Conservation (phyloP, 2,329 filamentous ascomycete genomes). For the Lasiodiplodia sp. region DNA sequence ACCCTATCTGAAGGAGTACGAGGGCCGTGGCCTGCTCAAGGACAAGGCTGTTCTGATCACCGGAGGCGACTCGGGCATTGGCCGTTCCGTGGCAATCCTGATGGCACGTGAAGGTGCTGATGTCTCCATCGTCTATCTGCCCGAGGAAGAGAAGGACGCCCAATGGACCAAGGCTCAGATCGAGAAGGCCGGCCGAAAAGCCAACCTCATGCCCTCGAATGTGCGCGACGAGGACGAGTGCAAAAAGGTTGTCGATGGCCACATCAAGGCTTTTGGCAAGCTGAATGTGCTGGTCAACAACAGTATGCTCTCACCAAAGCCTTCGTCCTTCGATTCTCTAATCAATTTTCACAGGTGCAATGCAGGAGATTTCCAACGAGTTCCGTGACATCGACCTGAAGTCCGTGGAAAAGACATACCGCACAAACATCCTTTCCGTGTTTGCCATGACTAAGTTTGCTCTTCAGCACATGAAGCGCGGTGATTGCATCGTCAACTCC, state of each 20-base stretch:
- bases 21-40: conserved; percentile 42
- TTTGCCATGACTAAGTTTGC: conserved; percentile 30
- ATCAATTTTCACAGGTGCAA: conserved; percentile 51
- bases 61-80: conserved; percentile 40
- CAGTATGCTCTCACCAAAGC: conserved; percentile 29
- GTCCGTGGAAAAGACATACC: conserved; percentile 64
- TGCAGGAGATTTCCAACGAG: conserved; percentile 62
- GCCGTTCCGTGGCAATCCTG: conserved; percentile 59
- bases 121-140: conserved; percentile 63
- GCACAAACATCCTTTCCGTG: conserved; percentile 34
- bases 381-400: conserved; percentile 63
- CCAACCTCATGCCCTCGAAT: conserved; percentile 58
- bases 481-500: conserved; percentile 62
- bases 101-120: conserved; percentile 67
- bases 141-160: conserved; percentile 64
- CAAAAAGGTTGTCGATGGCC: conserved; percentile 59
- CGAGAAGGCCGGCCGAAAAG: conserved; percentile 58
- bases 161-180: conserved; percentile 61
- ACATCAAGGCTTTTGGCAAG: conserved; percentile 56
- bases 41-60: conserved; percentile 43
- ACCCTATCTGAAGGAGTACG: conserved; percentile 42
- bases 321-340: neutral
- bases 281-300: conserved; percentile 65
- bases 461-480: conserved; percentile 32
- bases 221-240: conserved; percentile 60